These are phyloP conservation scores for Alloteropsis angusta DNA, from an alignment of 202 grass and related monocot genomes.

Conservation along the genomic window DNA sequence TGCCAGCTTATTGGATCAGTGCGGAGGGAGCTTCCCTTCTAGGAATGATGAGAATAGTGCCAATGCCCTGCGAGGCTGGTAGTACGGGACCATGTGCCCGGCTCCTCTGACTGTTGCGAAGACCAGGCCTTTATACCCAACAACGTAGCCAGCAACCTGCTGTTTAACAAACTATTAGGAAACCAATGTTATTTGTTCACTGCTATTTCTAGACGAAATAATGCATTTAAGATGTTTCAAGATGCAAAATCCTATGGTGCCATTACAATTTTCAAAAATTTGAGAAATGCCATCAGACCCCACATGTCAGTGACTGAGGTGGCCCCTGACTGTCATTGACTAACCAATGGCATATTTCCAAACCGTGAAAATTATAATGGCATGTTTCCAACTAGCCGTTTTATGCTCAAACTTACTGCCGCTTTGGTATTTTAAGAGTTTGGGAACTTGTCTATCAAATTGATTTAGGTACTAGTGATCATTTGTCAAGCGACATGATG, in stretches of 20 bases:
- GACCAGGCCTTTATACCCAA: conserved; percentile 41
- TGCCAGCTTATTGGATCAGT: conserved; percentile 16
- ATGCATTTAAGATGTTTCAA: neutral
- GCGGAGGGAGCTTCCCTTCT: conserved; percentile 47
- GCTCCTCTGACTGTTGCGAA: conserved; percentile 52
- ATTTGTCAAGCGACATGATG: neutral
- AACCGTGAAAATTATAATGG: too few relatives aligned
- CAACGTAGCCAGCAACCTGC: conserved; percentile 57
- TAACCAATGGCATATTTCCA: too few relatives aligned
- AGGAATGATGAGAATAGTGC: conserved; percentile 55
- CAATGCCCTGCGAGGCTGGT: conserved; percentile 58
- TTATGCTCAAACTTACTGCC: neutral
- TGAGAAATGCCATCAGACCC: too few relatives aligned
- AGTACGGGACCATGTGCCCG: conserved; percentile 63
- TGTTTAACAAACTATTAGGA: neutral
- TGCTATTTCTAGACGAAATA: conserved; percentile 3
- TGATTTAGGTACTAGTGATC: neutral
- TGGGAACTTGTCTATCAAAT: neutral
- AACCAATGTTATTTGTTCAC: neutral
- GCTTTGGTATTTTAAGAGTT: neutral
- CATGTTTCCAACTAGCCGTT: neutral
- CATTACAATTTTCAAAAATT: too few relatives aligned
- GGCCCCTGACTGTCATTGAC: too few relatives aligned
- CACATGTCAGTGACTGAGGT: too few relatives aligned
- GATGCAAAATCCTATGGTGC: too few relatives aligned